Percentiles rank a stretch among this genome's conserved stretches.
Conservation (phyloP, 2,329 filamentous ascomycete genomes). For the Akanthomyces muscarius region DNA sequence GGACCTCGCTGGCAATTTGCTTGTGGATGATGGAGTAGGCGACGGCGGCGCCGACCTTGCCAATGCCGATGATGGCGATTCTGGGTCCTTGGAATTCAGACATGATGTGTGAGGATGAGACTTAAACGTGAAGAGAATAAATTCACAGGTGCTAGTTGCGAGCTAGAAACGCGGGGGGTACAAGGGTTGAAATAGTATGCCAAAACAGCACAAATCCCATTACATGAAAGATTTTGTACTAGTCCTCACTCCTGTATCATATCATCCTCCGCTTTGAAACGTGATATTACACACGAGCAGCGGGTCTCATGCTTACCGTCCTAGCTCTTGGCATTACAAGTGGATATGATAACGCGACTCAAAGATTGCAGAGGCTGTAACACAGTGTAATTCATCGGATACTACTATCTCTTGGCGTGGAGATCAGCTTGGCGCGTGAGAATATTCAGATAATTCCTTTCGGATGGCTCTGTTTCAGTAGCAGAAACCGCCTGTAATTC, state of each 20-base stretch:
- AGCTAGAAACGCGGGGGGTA: not conserved
- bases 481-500: not conserved
- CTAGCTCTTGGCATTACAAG: conserved; percentile 14
- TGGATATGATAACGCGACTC: conserved; percentile 13
- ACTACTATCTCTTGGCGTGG: conserved; percentile 11
- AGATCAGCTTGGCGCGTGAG: not conserved
- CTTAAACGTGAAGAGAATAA: not conserved
- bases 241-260: not conserved
- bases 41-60: conserved; percentile 47
- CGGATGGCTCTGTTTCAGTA: not conserved
- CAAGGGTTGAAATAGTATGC: conserved; percentile 16
- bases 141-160: not conserved
- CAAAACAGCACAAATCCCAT: not conserved
- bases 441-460: not conserved
- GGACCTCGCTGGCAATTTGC: conserved; percentile 46
- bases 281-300: conserved; percentile 13
- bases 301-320: conserved; percentile 17
- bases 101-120: conserved; percentile 12
- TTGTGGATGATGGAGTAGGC: conserved; percentile 49
- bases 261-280: conserved; percentile 4
- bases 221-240: conserved; percentile 13
- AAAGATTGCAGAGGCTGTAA: not conserved
- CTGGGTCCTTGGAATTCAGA: conserved; percentile 16
- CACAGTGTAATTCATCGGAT: conserved; percentile 3
- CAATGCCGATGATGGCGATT: conserved; percentile 48